Evolutionary conservation across 768 basidiomycete species (phyloP).

Genomic region (Podaxis carcinomalis): DNA sequence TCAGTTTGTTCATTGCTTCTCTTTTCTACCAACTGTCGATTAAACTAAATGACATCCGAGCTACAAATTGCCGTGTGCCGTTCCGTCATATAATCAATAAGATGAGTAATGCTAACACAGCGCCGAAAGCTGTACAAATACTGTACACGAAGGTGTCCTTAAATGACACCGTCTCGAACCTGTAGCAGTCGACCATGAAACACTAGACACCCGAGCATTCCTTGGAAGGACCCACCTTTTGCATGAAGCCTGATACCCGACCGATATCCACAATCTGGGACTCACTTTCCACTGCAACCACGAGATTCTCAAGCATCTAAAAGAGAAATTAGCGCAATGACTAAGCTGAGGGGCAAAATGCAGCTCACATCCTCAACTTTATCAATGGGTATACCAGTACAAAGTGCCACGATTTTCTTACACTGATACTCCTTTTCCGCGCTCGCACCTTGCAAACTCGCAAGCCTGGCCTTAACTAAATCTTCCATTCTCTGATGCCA

Average conservation of each 20-base stretch:
- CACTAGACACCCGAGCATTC: background rate
- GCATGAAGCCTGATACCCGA: constrained; percentile 88
- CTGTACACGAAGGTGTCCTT: constrained; percentile 9
- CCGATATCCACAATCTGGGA: constrained; percentile 76
- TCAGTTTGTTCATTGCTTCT: no score
- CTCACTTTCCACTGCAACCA: constrained; percentile 87
- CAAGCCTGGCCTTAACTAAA: constrained; percentile 66
- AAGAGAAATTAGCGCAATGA: constrained; percentile 13
- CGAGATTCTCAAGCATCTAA: constrained; percentile 80
- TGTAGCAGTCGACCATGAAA: constrained; percentile 16
- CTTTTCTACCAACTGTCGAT: background rate
- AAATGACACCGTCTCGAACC: constrained; percentile 64
- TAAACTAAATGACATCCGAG: background rate
- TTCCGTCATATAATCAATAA: constrained; percentile 10
- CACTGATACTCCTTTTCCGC: constrained; percentile 90
- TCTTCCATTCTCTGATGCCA: constrained; percentile 84
- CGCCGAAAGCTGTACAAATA: constrained; percentile 14
- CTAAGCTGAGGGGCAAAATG: constrained; percentile 11
- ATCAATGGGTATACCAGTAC: constrained; percentile 82
- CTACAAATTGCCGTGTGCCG: background rate
- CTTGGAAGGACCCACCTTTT: constrained; percentile 51
- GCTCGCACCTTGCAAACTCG: constrained; percentile 69
- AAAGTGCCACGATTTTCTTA: constrained; percentile 86
- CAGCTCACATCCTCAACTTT: constrained; percentile 83
- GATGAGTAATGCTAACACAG: constrained; percentile 15